Percentiles rank a stretch among this genome's conserved stretches.
These are phyloP conservation scores for Astrephomene gubernaculifera DNA, from an alignment of 139 green algal species.

Conservation along the genomic window DNA sequence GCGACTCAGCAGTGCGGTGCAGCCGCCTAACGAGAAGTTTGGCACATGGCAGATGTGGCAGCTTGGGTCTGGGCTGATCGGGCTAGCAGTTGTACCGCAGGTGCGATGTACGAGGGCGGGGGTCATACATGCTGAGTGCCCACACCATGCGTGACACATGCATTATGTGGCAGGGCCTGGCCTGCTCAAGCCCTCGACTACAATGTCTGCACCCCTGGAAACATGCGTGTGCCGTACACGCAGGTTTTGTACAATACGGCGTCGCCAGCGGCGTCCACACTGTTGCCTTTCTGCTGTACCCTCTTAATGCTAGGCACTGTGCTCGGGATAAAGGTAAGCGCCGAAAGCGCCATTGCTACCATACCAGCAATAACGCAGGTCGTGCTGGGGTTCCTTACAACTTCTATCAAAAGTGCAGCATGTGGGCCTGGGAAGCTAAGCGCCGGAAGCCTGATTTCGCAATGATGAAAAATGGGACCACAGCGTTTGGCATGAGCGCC, in stretches of 20 bases:
- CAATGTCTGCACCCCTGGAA: not conserved
- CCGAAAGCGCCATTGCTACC: not conserved
- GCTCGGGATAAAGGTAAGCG: conserved; percentile 17
- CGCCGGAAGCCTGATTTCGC: no score
- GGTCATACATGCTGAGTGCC: no score
- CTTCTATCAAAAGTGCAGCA: no score
- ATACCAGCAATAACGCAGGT: no score
- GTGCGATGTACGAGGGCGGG: conserved; percentile 40
- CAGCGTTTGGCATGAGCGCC: no score
- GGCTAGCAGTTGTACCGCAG: conserved; percentile 78
- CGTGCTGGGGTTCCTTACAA: no score
- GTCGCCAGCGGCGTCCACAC: not conserved
- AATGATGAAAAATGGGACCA: no score
- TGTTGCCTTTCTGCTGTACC: conserved; percentile 37
- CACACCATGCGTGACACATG: no score
- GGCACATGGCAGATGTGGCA: conserved; percentile 72
- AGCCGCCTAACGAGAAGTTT: conserved; percentile 13
- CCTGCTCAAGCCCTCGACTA: no score
- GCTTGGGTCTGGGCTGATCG: conserved; percentile 61
- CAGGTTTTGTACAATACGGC: conserved; percentile 58
- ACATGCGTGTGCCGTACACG: not conserved
- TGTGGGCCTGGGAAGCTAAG: no score
- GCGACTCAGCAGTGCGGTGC: not conserved
- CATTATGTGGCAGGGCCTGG: no score
- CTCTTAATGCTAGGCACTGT: not conserved